Evolutionary conservation across 164 flowering plant species (phyloP).

Genomic region (Piper betle): DNA sequence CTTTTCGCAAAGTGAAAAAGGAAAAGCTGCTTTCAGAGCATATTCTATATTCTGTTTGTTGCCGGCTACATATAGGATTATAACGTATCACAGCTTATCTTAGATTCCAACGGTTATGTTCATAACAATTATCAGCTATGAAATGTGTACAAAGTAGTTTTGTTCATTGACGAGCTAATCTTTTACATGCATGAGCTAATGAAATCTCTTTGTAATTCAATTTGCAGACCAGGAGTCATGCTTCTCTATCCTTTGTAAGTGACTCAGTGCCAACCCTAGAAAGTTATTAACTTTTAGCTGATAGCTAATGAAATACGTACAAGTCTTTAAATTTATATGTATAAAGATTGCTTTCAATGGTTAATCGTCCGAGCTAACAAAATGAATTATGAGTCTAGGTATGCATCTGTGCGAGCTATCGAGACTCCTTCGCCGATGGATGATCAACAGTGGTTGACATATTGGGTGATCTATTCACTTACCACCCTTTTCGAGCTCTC

Average conservation of each 20-base stretch:
- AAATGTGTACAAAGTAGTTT: too few species aligned
- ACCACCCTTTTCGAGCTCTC: constrained; percentile 80
- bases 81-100: too few species aligned
- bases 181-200: not conserved
- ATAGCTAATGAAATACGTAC: too few species aligned
- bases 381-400: constrained; percentile 25
- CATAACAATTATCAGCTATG: too few species aligned
- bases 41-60: too few species aligned
- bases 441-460: constrained; percentile 94
- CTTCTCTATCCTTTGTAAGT: constrained; percentile 87
- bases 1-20: not conserved
- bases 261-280: not conserved
- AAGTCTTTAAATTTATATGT: too few species aligned
- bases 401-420: constrained; percentile 74
- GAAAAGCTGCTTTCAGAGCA: not conserved
- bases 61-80: too few species aligned
- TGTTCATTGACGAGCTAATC: too few species aligned
- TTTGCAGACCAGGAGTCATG: constrained; percentile 69
- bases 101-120: too few species aligned
- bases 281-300: not conserved
- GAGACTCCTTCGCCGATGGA: constrained; percentile 74
- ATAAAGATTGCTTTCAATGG: not conserved
- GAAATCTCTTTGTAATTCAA: not conserved
- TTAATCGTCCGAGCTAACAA: too few species aligned
- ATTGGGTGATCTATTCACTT: constrained; percentile 83